These are phyloP conservation scores for Vitis cinerea DNA, from an alignment of 164 flowering plant genomes.

Conservation along the genomic window DNA sequence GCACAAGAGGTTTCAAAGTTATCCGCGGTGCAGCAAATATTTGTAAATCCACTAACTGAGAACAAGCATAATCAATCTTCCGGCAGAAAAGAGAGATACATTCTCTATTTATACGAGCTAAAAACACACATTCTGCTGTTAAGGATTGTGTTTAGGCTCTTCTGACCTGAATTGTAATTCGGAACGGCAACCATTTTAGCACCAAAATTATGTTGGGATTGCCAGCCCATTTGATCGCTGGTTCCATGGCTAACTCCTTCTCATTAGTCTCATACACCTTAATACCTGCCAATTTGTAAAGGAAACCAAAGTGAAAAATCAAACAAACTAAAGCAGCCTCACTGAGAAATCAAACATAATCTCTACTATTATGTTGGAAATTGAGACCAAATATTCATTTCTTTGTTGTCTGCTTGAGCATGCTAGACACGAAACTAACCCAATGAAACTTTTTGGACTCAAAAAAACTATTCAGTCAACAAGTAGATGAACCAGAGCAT, in stretches of 20 bases:
- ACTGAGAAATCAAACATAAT: not conserved
- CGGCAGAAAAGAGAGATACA: not conserved
- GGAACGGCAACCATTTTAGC: slow-evolving; percentile 45
- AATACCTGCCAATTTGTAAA: slow-evolving; percentile 43
- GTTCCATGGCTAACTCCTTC: slow-evolving; percentile 72
- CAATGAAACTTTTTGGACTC: not conserved
- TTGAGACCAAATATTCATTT: not conserved
- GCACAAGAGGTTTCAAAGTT: slow-evolving; percentile 81
- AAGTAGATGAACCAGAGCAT: not conserved
- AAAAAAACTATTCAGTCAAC: not conserved
- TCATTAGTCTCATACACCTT: slow-evolving; percentile 78
- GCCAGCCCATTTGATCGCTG: slow-evolving; percentile 85
- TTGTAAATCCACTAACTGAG: slow-evolving; percentile 83
- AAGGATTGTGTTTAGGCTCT: not conserved
- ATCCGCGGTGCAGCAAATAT: slow-evolving; percentile 61
- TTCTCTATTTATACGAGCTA: slow-evolving; percentile 5
- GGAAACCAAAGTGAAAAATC: not conserved
- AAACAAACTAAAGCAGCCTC: not conserved
- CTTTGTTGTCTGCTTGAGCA: too few species aligned
- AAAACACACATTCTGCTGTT: not conserved
- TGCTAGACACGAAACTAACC: not conserved
- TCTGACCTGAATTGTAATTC: slow-evolving; percentile 68
- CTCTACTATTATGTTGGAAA: not conserved
- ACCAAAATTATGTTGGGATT: slow-evolving; percentile 67
- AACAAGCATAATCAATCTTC: slow-evolving; percentile 20